phyloP scores from a whole-genome alignment of 169 alveolate genomes.

The Plasmodium berghei region DNA sequence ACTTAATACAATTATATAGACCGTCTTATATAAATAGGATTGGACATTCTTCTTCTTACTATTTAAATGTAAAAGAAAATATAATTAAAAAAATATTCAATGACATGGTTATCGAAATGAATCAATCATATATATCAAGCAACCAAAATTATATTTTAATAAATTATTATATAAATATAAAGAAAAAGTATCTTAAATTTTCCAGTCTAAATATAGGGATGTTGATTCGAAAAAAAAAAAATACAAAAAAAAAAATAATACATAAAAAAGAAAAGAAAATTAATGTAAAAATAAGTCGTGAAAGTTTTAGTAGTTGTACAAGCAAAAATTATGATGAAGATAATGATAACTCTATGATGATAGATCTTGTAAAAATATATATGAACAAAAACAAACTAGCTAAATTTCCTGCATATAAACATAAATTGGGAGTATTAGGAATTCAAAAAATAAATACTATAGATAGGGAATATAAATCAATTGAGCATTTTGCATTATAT shows the following conservation, averaged over 20 bases:
- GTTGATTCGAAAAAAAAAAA: not conserved
- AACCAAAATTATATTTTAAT: constrained; percentile 52
- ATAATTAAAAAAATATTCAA: constrained; percentile 35
- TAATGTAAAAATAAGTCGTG: not conserved
- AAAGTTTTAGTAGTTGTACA: not conserved
- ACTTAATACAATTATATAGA: not conserved
- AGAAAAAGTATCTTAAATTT: constrained; percentile 23
- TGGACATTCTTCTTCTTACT: not conserved
- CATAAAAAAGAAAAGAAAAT: not conserved
- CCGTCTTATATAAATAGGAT: not conserved
- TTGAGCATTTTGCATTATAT: constrained; percentile 19
- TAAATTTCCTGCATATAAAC: constrained; percentile 10
- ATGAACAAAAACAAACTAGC: constrained; percentile 10
- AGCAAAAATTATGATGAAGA: too few relatives aligned
- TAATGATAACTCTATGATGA: not conserved
- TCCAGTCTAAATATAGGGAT: constrained; percentile 17
- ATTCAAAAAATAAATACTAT: constrained; percentile 24
- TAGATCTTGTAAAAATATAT: constrained; percentile 16
- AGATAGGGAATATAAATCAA: constrained; percentile 35
- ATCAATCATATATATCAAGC: constrained; percentile 53
- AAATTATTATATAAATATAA: constrained; percentile 34
- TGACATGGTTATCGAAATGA: constrained; percentile 32
- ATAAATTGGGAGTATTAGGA: constrained; percentile 29
- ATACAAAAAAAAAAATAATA: not conserved
- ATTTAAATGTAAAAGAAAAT: constrained; percentile 31